Percentiles rank a stretch among this genome's conserved stretches.
These are phyloP conservation scores for Cytospora chrysosperma DNA, from an alignment of 2,329 filamentous ascomycete genomes.

Conservation along the genomic window DNA sequence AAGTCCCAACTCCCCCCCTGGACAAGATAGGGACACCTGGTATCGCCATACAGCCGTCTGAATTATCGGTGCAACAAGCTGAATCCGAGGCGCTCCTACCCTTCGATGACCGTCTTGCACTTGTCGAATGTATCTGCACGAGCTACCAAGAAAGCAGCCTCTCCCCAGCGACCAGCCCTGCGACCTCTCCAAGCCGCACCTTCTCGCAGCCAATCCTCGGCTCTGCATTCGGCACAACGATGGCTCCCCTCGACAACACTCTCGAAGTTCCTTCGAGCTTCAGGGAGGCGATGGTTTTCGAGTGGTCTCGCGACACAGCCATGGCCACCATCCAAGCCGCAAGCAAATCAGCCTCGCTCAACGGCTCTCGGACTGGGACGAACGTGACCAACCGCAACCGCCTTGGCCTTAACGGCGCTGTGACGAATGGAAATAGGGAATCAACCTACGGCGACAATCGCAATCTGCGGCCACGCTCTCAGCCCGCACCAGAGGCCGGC, in stretches of 20 bases:
- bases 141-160: conserved; percentile 63
- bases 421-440: conserved; percentile 36
- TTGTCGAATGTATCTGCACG: conserved; percentile 73
- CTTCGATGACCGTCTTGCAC: conserved; percentile 69
- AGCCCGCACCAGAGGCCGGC: conserved; percentile 34
- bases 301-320: conserved; percentile 77
- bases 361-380: conserved; percentile 69
- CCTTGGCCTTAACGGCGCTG: conserved; percentile 56
- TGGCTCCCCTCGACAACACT: conserved; percentile 39
- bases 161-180: conserved; percentile 69
- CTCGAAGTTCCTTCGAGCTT: conserved; percentile 64
- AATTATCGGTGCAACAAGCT: conserved; percentile 52
- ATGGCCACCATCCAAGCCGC: conserved; percentile 66
- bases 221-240: conserved; percentile 42
- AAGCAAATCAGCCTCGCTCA: conserved; percentile 71
- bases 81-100: conserved; percentile 66
- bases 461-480: conserved; percentile 51
- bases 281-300: conserved; percentile 71
- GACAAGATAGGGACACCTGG: conserved; percentile 60
- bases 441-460: conserved; percentile 50
- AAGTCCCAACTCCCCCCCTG: conserved; percentile 65
- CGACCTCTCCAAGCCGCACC: conserved; percentile 65
- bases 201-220: conserved; percentile 62
- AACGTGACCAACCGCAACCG: conserved; percentile 37
- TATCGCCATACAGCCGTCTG: conserved; percentile 41